Conservation (phyloP, 1,284 basidiomycete genomes). For the Porodaedalea pini region DNA sequence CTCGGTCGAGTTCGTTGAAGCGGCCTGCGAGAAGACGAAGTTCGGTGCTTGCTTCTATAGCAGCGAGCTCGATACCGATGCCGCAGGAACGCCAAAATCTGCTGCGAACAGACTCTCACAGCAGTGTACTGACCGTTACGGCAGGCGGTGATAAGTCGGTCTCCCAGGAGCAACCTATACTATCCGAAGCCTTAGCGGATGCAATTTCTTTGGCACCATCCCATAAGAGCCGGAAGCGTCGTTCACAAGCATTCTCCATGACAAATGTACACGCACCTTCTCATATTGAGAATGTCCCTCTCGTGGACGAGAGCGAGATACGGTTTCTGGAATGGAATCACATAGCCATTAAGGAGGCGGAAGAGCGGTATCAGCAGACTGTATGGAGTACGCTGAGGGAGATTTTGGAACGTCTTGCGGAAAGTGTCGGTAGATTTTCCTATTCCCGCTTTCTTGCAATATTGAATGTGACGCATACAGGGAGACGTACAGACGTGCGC, state of each 20-base stretch:
- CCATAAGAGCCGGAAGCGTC: constrained; percentile 14
- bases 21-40: constrained; percentile 15
- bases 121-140: constrained; percentile 68
- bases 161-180: constrained; percentile 26
- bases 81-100: constrained; percentile 26
- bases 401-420: constrained; percentile 57
- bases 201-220: constrained; percentile 6
- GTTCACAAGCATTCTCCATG: constrained; percentile 10
- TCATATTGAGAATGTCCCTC: constrained; percentile 14
- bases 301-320: constrained; percentile 37
- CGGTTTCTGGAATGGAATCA: constrained; percentile 18
- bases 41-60: constrained; percentile 3
- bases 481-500: constrained; percentile 77
- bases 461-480: constrained; percentile 32
- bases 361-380: constrained; percentile 46
- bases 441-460: background rate
- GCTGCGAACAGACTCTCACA: constrained; percentile 49
- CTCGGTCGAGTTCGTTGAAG: constrained; percentile 10
- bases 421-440: constrained; percentile 44
- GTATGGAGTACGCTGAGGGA: constrained; percentile 56
- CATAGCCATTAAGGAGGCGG: constrained; percentile 48
- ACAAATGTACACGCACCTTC: constrained; percentile 1
- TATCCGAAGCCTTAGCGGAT: constrained; percentile 4
- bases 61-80: background rate
- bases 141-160: constrained; percentile 36